phyloP scores from a whole-genome alignment of 2,329 filamentous ascomycete genomes.

The Zymoseptoria brevis region DNA sequence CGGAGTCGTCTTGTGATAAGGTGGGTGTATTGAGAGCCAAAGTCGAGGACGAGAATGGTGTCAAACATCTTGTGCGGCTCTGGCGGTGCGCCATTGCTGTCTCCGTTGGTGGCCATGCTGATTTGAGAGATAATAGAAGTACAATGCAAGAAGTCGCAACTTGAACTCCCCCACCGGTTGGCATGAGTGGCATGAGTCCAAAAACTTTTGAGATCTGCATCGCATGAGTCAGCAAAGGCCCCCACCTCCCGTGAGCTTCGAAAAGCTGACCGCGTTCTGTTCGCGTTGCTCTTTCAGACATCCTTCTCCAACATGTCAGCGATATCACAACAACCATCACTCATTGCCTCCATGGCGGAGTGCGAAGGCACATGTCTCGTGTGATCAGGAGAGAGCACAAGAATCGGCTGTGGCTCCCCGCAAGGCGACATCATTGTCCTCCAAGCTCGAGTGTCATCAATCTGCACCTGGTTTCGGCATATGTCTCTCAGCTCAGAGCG shows the following conservation, averaged over 20 bases:
- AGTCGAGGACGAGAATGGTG: constrained; percentile 66
- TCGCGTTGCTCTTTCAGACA: not conserved
- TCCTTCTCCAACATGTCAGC: no score
- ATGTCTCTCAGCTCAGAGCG: no score
- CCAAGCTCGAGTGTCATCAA: no score
- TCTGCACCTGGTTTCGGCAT: no score
- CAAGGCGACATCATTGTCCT: no score
- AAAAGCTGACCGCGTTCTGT: not conserved
- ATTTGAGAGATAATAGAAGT: not conserved
- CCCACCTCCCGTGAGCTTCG: no score
- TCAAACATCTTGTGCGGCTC: constrained; percentile 47
- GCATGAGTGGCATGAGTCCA: not conserved
- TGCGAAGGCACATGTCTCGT: no score
- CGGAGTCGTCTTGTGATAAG: constrained; percentile 68
- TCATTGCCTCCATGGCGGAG: no score
- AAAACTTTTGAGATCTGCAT: not conserved
- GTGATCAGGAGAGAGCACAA: no score
- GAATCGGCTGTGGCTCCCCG: no score
- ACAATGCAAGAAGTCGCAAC: not conserved
- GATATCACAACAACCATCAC: no score
- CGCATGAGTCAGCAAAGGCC: not conserved
- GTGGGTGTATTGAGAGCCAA: constrained; percentile 65
- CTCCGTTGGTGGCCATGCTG: constrained; percentile 22
- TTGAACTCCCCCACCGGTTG: not conserved
- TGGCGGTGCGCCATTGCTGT: constrained; percentile 34